Evolutionary conservation across 441 rosid genomes (phyloP), one percentile per base, ranked within the genome.

Genomic region (Jatropha podagrica): DNA sequence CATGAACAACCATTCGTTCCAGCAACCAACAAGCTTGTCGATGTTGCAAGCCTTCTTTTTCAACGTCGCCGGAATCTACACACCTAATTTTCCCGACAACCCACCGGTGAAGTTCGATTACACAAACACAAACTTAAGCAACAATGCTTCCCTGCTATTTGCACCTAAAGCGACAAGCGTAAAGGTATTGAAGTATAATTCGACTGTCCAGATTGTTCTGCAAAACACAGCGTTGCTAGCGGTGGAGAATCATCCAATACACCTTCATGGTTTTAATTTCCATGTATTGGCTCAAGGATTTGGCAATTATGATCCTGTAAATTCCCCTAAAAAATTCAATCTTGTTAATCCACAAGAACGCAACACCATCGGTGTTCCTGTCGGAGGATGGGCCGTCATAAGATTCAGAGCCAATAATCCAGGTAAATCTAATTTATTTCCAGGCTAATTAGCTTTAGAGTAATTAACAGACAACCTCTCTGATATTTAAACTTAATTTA

Each of bases 271-370:
- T 2, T 85, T 83, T 67, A 85, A 95, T 71, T 92, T 95, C 75
- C 86, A 92, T 54, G 91, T 93, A 2, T 5, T 95, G 83, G 97
- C 94, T 76, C 96, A 90, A 83, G 99, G 94, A 26, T 95, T 95
- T 55, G 98, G 99, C 49, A 92, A 89, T 64, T 95, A 82, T 66
- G 77, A 95, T 82, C 81, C 85, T 3, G 65, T 18, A 4, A 85
- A 72, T 3, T 90, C 86, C 67, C 62, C 83, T 0, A 85, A 79
- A 49, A 92, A 83, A 70, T 85, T 86, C 78, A 95, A 93, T 75
- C 78, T 92, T 14, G 72, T 79, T 15, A 72, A 93, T 75, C 93
- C 98, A 26, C 91, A 80, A 59, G 26, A 76, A 1, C 92, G 91
- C 0, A 92, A 91, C 82, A 93, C 99, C 20, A 68, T 95, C 42